Evolutionary conservation across 2,329 filamentous ascomycete genomes (phyloP).

Genomic region (Exophiala lecanii-corni): DNA sequence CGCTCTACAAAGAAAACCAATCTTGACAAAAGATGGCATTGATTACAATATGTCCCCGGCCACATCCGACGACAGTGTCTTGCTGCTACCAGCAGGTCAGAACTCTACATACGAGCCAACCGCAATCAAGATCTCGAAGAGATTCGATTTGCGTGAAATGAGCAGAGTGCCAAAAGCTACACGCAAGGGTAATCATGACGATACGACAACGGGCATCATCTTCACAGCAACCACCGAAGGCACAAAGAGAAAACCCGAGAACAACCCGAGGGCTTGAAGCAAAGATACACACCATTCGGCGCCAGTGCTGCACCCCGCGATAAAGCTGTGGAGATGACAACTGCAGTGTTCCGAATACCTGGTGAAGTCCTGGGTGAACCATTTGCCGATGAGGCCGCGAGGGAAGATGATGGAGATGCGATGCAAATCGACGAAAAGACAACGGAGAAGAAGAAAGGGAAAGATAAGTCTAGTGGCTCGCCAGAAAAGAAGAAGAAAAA

Average conservation of each 20-base stretch:
- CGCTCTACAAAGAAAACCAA: constrained; percentile 37
- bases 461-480: constrained; percentile 2
- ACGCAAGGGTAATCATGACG: constrained; percentile 1
- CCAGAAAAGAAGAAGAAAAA: constrained; percentile 21
- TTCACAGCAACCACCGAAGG: constrained; percentile 23
- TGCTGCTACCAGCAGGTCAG: constrained; percentile 30
- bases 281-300: constrained; percentile 43
- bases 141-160: constrained; percentile 24
- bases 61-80: constrained; percentile 29
- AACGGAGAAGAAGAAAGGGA: constrained; percentile 6
- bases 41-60: constrained; percentile 26
- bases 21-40: constrained; percentile 40
- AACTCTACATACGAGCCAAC: constrained; percentile 26
- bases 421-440: constrained; percentile 5
- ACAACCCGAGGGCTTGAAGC: constrained; percentile 40
- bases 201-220: constrained; percentile 1
- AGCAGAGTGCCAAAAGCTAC: constrained; percentile 1
- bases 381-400: constrained; percentile 2
- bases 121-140: constrained; percentile 18
- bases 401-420: background rate
- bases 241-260: constrained; percentile 34
- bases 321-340: constrained; percentile 14
- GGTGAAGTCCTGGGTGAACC: constrained; percentile 5
- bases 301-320: constrained; percentile 5
- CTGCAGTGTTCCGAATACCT: constrained; percentile 9